These are phyloP conservation scores for Penicillium robsamsonii DNA, from an alignment of 495 filamentous ascomycete species.

Conservation along the genomic window DNA sequence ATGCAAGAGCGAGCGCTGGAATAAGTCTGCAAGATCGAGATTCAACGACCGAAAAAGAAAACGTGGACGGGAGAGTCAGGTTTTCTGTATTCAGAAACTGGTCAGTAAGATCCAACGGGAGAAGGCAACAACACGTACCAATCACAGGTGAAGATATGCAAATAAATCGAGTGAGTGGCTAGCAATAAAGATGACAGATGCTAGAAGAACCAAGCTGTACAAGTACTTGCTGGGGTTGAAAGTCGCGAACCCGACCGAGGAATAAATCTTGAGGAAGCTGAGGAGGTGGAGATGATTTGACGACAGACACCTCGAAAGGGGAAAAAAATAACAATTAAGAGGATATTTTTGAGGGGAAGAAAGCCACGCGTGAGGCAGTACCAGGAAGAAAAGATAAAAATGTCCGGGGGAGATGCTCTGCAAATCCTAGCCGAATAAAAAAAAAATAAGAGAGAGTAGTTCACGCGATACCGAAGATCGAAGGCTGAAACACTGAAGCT, in stretches of 20 bases:
- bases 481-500: slow-evolving; percentile 22
- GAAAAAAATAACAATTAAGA: slow-evolving; percentile 19
- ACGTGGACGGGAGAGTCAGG: slow-evolving; percentile 15
- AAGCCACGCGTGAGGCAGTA: slow-evolving; percentile 13
- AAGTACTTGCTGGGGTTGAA: slow-evolving; percentile 10
- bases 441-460: slow-evolving; percentile 13
- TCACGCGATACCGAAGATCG: slow-evolving; percentile 23
- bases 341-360: slow-evolving; percentile 14
- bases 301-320: background rate
- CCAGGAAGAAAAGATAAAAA: slow-evolving; percentile 24
- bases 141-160: slow-evolving; percentile 24
- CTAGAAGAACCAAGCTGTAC: slow-evolving; percentile 30
- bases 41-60: slow-evolving; percentile 13
- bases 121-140: slow-evolving; percentile 19
- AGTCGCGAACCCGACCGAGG: slow-evolving; percentile 7
- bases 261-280: background rate
- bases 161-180: slow-evolving; percentile 17
- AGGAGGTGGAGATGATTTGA: slow-evolving; percentile 6
- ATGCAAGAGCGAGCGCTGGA: slow-evolving; percentile 19
- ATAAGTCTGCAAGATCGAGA: slow-evolving; percentile 18
- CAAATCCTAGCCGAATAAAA: slow-evolving; percentile 38
- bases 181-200: slow-evolving; percentile 13
- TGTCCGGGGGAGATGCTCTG: slow-evolving; percentile 42
- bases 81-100: slow-evolving; percentile 20
- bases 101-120: slow-evolving; percentile 7